Conservation (phyloP, 2,329 filamentous ascomycete genomes). For the Lizonia empirigonia region DNA sequence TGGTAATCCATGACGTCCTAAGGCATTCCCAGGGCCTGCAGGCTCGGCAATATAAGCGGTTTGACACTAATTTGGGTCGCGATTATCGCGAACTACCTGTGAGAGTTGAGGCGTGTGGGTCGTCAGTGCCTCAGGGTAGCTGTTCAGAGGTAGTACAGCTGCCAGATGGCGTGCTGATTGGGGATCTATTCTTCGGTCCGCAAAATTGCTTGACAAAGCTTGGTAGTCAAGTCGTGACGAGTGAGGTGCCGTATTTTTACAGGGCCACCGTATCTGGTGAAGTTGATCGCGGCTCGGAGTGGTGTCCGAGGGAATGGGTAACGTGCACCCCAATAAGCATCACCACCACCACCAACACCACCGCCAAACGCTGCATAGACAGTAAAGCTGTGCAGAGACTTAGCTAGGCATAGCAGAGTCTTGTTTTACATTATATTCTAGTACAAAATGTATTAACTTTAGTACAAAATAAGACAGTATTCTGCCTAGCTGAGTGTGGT, state of each 20-base stretch:
- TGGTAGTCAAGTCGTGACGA: not conserved
- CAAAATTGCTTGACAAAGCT: conserved; percentile 3
- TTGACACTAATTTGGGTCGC: not conserved
- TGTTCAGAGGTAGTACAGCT: not conserved
- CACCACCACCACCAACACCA: too few species aligned
- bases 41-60: not conserved
- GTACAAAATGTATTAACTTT: too few species aligned
- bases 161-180: not conserved
- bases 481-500: too few species aligned
- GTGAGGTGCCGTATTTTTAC: not conserved
- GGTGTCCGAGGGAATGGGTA: too few species aligned
- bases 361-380: too few species aligned
- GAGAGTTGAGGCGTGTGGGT: not conserved
- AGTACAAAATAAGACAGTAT: too few species aligned
- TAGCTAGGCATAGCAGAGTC: too few species aligned
- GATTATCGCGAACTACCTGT: conserved; percentile 1
- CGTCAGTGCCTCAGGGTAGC: conserved; percentile 1
- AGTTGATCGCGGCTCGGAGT: conserved; percentile 5
- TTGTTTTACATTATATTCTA: too few species aligned
- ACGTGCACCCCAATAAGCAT: too few species aligned
- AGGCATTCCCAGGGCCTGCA: not conserved
- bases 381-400: too few species aligned
- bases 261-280: not conserved
- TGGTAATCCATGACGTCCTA: not conserved
- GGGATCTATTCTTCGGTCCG: not conserved